Evolutionary conservation across 179 eudicot species (phyloP).

Genomic region (Nepenthes alata): DNA sequence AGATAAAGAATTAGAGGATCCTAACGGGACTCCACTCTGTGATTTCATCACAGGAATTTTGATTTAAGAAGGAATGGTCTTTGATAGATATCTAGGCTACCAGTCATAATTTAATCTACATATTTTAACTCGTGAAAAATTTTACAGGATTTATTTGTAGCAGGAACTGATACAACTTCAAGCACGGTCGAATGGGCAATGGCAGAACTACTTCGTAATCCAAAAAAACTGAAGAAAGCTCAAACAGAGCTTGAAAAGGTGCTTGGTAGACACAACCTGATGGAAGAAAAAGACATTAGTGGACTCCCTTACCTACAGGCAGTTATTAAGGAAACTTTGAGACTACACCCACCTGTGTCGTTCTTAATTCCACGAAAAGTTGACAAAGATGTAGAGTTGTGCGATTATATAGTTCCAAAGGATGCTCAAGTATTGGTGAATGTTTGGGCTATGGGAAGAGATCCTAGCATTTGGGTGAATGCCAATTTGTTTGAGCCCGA

Average conservation of each 20-base stretch:
- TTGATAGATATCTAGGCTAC: too few relatives aligned
- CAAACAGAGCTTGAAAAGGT: not conserved
- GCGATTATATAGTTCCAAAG: not conserved
- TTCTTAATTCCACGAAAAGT: slow-evolving; percentile 1
- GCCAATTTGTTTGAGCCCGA: not conserved
- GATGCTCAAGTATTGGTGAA: too few relatives aligned
- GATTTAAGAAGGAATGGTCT: too few relatives aligned
- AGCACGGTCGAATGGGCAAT: not conserved
- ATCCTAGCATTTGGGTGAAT: not conserved
- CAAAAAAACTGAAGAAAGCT: slow-evolving; percentile 1
- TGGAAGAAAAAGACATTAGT: not conserved
- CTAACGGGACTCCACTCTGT: too few relatives aligned
- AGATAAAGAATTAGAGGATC: too few relatives aligned
- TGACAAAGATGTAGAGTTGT: not conserved
- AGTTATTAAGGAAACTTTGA: not conserved
- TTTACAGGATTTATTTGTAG: not conserved
- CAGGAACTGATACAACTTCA: not conserved
- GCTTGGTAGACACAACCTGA: not conserved
- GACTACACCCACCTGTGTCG: slow-evolving; percentile 1
- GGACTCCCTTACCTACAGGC: not conserved
- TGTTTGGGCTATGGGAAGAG: too few relatives aligned
- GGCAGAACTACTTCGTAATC: not conserved
- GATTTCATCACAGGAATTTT: too few relatives aligned
- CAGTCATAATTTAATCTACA: too few relatives aligned
- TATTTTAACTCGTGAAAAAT: too few relatives aligned